These are phyloP conservation scores for Guadua angustifolia DNA, from an alignment of 176 grass and related monocot species.

Conservation along the genomic window DNA sequence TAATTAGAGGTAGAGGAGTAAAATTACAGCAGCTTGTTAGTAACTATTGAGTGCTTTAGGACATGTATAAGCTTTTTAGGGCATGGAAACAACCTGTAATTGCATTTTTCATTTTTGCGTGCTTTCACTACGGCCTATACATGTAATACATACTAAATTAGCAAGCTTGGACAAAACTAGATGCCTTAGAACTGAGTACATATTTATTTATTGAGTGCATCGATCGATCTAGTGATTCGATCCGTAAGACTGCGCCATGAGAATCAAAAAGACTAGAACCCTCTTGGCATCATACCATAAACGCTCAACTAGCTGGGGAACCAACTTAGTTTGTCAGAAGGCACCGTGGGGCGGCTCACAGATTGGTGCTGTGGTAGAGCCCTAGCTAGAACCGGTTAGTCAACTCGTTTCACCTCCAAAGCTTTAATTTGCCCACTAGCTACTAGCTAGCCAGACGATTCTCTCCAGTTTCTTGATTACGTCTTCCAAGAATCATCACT, in stretches of 20 bases:
- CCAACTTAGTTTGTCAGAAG: constrained; percentile 12
- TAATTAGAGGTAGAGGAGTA: neutral
- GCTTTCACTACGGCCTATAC: neutral
- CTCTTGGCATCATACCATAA: neutral
- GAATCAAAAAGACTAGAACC: neutral
- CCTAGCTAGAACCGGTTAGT: constrained; percentile 34
- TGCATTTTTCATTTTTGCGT: neutral
- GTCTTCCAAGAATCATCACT: constrained; percentile 33
- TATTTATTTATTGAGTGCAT: constrained; percentile 4
- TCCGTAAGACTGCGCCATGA: neutral
- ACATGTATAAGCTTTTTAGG: neutral
- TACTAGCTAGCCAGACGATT: constrained; percentile 17
- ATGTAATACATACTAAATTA: neutral
- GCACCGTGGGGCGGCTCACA: constrained; percentile 27
- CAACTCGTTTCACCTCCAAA: constrained; percentile 26
- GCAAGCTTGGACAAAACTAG: neutral
- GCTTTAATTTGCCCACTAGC: constrained; percentile 39
- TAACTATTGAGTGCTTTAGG: neutral
- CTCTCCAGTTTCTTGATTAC: constrained; percentile 35
- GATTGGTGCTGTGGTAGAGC: constrained; percentile 25
- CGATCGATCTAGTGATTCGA: neutral
- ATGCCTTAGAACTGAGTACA: neutral
- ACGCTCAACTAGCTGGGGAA: constrained; percentile 35
- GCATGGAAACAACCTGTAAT: neutral
- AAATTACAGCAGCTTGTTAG: neutral